Base-by-base conservation (phyloP, 2,329 filamentous ascomycete species). In the Graphiopsis chlorocephala region DNA sequence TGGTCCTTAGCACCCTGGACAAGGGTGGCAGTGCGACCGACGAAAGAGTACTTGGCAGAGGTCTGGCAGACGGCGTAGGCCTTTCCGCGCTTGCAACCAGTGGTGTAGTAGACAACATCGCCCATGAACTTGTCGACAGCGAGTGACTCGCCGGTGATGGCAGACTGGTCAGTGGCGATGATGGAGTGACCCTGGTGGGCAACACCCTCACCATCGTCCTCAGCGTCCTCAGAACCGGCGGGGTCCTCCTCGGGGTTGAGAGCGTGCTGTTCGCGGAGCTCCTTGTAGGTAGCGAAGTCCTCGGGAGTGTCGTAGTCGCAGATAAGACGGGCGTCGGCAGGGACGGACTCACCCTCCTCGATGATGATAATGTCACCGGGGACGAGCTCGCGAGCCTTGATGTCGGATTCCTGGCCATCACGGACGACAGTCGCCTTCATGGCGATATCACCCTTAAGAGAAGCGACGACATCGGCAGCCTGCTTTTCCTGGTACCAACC, bases 401-500 rank as follows among this genome's bases (percentile, higher is more conserved):
- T 89, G 68, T 89, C 86, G 71, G 87, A 80, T 79, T 90, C 87
- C 67, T 81, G 79, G 67, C 89, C 88, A 74, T 90, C 83, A 73
- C 89, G 88, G 71, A 91, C 79, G 73, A 89, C 88, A 67, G 81
- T 82, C 56, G 88, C 86, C 79, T 86, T 89, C 87, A 92, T 89
- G 72, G 89, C 89, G 74, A 92, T 92, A 74, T 92, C 89, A 81
- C 89, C 89, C 82, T 91, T 91, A 67, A 92, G 81, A 68, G 82
- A 86, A 64, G 89, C 89, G 73, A 91, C 89, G 73, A 91, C 88
- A 78, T 92, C 89, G 70, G 88, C 89, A 72, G 89, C 89, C 79
- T 91, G 89, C 82, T 92, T 92, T 80, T 92, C 89, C 78, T 91
- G 89, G 78, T 92, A 91, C 86, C 89, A 92, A 82, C 89, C 89